Conservation (phyloP, 2,329 filamentous ascomycete genomes). For the Pyrenophora graminea region DNA sequence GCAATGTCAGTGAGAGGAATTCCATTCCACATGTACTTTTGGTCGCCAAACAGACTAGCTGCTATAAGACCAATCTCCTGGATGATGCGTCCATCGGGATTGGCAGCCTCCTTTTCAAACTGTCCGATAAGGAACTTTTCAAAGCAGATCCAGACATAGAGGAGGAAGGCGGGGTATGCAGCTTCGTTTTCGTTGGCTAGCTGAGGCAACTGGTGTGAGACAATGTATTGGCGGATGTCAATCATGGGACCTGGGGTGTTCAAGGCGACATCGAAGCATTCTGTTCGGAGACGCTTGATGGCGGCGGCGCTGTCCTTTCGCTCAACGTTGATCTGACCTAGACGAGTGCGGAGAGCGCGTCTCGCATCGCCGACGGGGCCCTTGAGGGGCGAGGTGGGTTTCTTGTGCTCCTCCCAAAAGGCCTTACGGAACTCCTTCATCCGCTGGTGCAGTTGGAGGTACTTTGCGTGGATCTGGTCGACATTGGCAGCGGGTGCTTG, state of each 20-base stretch:
- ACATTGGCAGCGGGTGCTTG: slow-evolving; percentile 22
- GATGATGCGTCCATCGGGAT: slow-evolving; percentile 54
- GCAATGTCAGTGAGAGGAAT: slow-evolving; percentile 78
- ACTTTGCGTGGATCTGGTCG: slow-evolving; percentile 40
- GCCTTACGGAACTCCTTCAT: slow-evolving; percentile 45
- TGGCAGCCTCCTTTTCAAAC: slow-evolving; percentile 48
- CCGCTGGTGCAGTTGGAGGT: slow-evolving; percentile 41
- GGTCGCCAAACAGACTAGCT: slow-evolving; percentile 73
- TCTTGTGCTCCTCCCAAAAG: slow-evolving; percentile 33
- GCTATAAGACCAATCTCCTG: slow-evolving; percentile 80
- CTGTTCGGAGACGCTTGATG: slow-evolving; percentile 35
- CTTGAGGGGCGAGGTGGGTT: slow-evolving; percentile 33
- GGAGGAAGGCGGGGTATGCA: slow-evolving; percentile 50
- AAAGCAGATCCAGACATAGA: slow-evolving; percentile 78
- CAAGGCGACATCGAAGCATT: slow-evolving; percentile 34
- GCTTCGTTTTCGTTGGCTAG: slow-evolving; percentile 36
- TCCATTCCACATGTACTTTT: slow-evolving; percentile 69
- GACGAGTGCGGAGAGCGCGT: slow-evolving; percentile 35
- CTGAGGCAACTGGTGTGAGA: slow-evolving; percentile 35
- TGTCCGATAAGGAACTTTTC: slow-evolving; percentile 74
- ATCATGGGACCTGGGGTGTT: slow-evolving; percentile 34
- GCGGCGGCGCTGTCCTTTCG: slow-evolving; percentile 32
- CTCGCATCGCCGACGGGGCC: slow-evolving; percentile 37
- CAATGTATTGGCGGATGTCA: slow-evolving; percentile 45
- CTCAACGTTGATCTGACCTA: slow-evolving; percentile 42